Percentiles rank a stretch among this genome's conserved stretches.
phyloP scores from a whole-genome alignment of 2,329 filamentous ascomycete genomes.

The Cyanodermella asteris region DNA sequence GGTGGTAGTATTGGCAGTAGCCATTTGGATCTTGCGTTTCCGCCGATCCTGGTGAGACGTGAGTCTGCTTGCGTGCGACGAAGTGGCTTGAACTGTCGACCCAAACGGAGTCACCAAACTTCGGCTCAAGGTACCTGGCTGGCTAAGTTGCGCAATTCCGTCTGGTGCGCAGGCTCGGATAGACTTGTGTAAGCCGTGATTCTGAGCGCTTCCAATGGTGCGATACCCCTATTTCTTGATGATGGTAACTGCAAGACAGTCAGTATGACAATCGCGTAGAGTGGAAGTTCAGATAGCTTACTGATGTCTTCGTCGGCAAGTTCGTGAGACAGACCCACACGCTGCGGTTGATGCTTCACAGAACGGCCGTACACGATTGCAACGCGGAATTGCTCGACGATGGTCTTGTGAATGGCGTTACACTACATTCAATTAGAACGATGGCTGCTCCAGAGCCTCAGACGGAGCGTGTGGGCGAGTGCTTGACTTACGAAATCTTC shows the following conservation, averaged over 20 bases:
- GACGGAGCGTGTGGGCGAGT: no score
- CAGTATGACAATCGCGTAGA: neutral
- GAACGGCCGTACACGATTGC: constrained; percentile 95
- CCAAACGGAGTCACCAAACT: no score
- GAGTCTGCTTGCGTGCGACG: no score
- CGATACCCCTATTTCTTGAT: constrained; percentile 37
- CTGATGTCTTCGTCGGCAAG: constrained; percentile 93
- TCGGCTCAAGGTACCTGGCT: no score
- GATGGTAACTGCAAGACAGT: constrained; percentile 32
- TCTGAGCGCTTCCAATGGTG: neutral
- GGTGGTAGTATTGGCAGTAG: no score
- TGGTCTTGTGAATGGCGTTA: constrained; percentile 89
- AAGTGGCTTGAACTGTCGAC: no score
- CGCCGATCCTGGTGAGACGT: no score
- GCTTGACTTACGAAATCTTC: constrained; percentile 73
- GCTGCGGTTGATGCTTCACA: constrained; percentile 95
- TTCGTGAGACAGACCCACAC: constrained; percentile 77
- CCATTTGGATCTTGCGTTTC: no score
- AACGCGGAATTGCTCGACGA: constrained; percentile 84
- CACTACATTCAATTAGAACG: constrained; percentile 38
- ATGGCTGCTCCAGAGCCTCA: constrained; percentile 1
- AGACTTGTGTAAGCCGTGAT: no score
- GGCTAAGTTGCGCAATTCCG: no score
- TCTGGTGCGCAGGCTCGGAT: no score
- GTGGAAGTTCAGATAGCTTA: constrained; percentile 24